Evolutionary conservation across 345 rosid species (phyloP), one percentile per base, ranked within the genome.

Genomic region (Acer negundo): DNA sequence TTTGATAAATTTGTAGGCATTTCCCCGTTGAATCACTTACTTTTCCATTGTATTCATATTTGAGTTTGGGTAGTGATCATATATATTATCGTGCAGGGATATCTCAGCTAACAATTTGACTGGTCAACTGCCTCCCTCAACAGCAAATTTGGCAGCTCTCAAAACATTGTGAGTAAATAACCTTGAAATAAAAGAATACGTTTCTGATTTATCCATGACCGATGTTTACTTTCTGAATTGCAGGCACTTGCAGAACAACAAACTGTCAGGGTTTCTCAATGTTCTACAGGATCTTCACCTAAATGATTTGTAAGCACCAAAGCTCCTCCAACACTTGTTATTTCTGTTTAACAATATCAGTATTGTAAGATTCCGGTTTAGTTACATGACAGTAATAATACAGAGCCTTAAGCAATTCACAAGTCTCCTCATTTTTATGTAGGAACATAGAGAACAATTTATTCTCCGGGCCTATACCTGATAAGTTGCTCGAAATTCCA

Each of bases 391-490:
- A 28, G 70, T n/a, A 53, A 46, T 51, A 49, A 26, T 22, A 19
- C 62, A 44, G 64, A 10, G 74, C 70, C 76, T 19, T 75, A 69
- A n/a, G 64, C 64, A 26, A 26, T 70, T 90, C 67, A 86, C 47
- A 62, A 31, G 16, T 77, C 67, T 15, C 71, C 47, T 10, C 2
- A 24, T 71, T 62, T 66, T 47, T 70, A 42, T 10, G 24, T 77
- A 94, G 99, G 91, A 87, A 96, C 80, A 85, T 96, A 13, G 97
- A 86, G 86, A 85, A 94, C 83, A 94, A 96, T 86, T 80, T 87
- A 75, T 90, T 96, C 83, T 96, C 97, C 0, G 98, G 99, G 59
- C 97, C 97, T 80, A 88, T 92, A 83, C 98, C 99, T 19, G 78
- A 79, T 24, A 87, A 89, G 81, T 74, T 96, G 76, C 81, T 88